Percentiles rank a stretch among this genome's conserved stretches.
phyloP scores from a whole-genome alignment of 2,329 filamentous ascomycete genomes.

The Monosporascus sp. region DNA sequence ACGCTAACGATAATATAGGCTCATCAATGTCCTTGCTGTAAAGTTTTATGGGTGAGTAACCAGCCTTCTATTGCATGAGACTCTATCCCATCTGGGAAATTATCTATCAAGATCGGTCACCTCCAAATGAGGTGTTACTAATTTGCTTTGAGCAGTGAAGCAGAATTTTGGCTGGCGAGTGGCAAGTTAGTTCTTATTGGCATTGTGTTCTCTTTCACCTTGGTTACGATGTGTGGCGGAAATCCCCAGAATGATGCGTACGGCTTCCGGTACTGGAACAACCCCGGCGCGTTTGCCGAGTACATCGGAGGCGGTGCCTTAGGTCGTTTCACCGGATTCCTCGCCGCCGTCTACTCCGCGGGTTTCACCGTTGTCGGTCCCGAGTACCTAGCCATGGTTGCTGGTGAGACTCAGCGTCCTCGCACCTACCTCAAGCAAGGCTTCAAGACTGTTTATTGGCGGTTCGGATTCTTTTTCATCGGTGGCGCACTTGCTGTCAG shows the following conservation, averaged over 20 bases:
- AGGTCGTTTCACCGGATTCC: slow-evolving; percentile 61
- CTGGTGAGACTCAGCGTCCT: slow-evolving; percentile 51
- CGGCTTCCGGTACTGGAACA: slow-evolving; percentile 64
- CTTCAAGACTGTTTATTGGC: slow-evolving; percentile 63
- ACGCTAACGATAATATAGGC: slow-evolving; percentile 15
- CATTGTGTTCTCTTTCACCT: slow-evolving; percentile 68
- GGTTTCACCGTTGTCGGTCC: slow-evolving; percentile 57
- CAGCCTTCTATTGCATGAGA: slow-evolving; percentile 25
- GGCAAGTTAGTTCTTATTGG: slow-evolving; percentile 64
- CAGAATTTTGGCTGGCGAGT: slow-evolving; percentile 63
- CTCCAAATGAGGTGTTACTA: no score
- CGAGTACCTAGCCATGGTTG: slow-evolving; percentile 52
- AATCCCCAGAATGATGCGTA: slow-evolving; percentile 66
- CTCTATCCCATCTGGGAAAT: slow-evolving; percentile 30
- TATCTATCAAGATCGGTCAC: slow-evolving; percentile 18
- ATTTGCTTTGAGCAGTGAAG: slow-evolving; percentile 52
- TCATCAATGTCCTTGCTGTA: slow-evolving; percentile 27
- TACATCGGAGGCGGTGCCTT: slow-evolving; percentile 54
- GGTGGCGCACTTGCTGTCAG: slow-evolving; percentile 59
- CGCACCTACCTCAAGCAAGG: slow-evolving; percentile 55
- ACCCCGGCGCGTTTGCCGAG: slow-evolving; percentile 57
- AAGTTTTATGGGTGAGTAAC: slow-evolving; percentile 24
- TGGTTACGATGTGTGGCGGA: slow-evolving; percentile 73
- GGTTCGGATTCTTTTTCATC: slow-evolving; percentile 62
- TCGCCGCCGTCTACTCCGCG: slow-evolving; percentile 53